A percentile compares a stretch with the other conserved stretches of the same genome.
These are phyloP conservation scores for Candolleomyces aberdarensis DNA, from an alignment of 768 basidiomycete genomes.

Conservation along the genomic window DNA sequence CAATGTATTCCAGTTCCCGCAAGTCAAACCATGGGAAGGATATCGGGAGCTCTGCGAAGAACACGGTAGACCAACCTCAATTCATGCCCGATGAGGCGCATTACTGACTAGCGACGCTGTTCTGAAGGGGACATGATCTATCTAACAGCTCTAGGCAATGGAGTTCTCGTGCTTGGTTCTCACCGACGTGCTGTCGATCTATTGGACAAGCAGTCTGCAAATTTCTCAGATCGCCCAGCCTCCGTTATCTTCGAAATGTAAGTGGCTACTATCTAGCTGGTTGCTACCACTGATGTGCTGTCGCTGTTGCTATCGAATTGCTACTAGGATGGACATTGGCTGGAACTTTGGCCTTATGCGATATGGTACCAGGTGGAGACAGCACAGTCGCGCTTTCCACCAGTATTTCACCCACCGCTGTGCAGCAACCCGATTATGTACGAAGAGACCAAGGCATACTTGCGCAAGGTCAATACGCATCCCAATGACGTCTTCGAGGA, in stretches of 20 bases:
- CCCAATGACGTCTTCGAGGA: neutral
- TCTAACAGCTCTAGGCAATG: constrained; percentile 21
- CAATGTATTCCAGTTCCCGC: constrained; percentile 41
- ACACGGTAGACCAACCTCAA: constrained; percentile 23
- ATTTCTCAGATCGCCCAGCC: constrained; percentile 9
- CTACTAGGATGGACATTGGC: neutral
- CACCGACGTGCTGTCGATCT: constrained; percentile 16
- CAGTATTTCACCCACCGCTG: constrained; percentile 11
- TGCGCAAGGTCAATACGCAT: neutral
- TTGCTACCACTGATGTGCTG: neutral
- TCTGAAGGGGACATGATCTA: constrained; percentile 14
- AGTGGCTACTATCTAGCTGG: neutral
- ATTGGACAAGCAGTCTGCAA: constrained; percentile 15
- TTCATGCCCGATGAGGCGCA: no score
- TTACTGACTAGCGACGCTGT: neutral
- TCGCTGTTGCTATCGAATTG: no score
- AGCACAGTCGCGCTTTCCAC: constrained; percentile 35
- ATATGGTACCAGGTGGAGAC: constrained; percentile 37
- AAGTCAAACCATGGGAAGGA: constrained; percentile 31
- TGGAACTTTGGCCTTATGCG: constrained; percentile 24
- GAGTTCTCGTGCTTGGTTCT: constrained; percentile 23
- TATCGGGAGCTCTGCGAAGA: constrained; percentile 34
- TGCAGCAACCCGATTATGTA: constrained; percentile 3
- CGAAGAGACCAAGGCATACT: neutral
- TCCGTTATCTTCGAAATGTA: neutral